Evolutionary conservation across 169 alveolate species (phyloP).

Genomic region (Plasmodium inui): DNA sequence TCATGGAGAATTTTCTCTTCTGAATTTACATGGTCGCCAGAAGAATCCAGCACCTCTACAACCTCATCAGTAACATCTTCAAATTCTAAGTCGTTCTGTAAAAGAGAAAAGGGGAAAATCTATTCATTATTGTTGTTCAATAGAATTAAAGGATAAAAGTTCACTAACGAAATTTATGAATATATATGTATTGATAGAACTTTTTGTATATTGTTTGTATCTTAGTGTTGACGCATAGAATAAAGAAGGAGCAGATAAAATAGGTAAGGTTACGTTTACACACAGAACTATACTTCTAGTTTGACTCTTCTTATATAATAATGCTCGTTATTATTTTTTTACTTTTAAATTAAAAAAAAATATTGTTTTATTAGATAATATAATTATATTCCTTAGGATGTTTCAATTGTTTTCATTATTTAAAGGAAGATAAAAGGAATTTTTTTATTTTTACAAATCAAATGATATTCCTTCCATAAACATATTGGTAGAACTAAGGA

Average conservation of each 20-base stretch:
- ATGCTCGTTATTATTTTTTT: neutral
- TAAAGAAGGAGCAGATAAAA: slow-evolving; percentile 6
- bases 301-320: neutral
- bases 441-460: neutral
- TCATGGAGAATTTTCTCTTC: neutral
- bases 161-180: neutral
- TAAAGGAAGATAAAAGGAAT: neutral
- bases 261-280: neutral
- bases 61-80: neutral
- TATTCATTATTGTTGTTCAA: neutral
- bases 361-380: neutral
- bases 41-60: neutral
- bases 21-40: neutral
- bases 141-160: neutral
- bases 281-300: neutral
- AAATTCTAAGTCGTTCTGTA: neutral
- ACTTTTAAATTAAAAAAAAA: neutral
- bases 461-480: neutral
- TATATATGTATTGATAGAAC: neutral
- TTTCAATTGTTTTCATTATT: neutral
- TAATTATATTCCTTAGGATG: neutral
- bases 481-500: neutral
- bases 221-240: slow-evolving; percentile 8
- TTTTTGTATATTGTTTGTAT: neutral
- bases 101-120: neutral